These are phyloP conservation scores for Juncus inflexus DNA, from an alignment of 176 grass and related monocot species.

Conservation along the genomic window DNA sequence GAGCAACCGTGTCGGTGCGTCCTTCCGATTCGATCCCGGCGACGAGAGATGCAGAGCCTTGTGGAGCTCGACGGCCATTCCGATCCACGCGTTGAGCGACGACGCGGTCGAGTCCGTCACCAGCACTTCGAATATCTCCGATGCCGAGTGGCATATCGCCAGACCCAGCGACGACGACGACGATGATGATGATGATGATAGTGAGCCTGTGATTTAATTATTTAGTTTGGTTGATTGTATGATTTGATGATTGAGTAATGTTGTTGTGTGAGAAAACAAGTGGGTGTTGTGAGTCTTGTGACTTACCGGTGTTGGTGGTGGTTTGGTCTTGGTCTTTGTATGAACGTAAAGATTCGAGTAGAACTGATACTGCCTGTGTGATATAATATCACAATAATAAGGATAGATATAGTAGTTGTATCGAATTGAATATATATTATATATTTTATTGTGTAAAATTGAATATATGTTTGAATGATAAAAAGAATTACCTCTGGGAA, in stretches of 20 bases:
- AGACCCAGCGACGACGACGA: slow-evolving; percentile 64
- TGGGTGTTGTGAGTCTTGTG: not conserved
- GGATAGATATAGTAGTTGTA: no score
- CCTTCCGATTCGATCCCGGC: slow-evolving; percentile 90
- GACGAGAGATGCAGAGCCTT: slow-evolving; percentile 91
- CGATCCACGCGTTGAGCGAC: slow-evolving; percentile 87
- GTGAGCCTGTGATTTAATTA: slow-evolving; percentile 33
- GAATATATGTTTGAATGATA: not conserved
- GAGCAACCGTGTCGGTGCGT: slow-evolving; percentile 85
- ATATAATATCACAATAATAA: slow-evolving; percentile 24
- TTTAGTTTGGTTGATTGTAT: not conserved
- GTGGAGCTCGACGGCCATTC: slow-evolving; percentile 78
- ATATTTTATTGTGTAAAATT: no score
- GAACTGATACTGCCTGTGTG: slow-evolving; percentile 72
- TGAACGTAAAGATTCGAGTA: slow-evolving; percentile 66
- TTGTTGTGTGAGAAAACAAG: not conserved
- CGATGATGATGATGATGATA: not conserved
- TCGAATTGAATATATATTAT: no score
- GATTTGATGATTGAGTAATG: slow-evolving; percentile 2
- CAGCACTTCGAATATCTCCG: slow-evolving; percentile 95
- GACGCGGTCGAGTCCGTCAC: slow-evolving; percentile 86
- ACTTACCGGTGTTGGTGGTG: slow-evolving; percentile 53
- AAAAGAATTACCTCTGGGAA: slow-evolving; percentile 74
- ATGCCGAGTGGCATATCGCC: slow-evolving; percentile 88
- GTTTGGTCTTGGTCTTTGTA: slow-evolving; percentile 72